Percentiles rank a stretch among this genome's conserved stretches.
phyloP scores from a whole-genome alignment of 257 asterid genomes.

The Jacaranda mimosifolia region DNA sequence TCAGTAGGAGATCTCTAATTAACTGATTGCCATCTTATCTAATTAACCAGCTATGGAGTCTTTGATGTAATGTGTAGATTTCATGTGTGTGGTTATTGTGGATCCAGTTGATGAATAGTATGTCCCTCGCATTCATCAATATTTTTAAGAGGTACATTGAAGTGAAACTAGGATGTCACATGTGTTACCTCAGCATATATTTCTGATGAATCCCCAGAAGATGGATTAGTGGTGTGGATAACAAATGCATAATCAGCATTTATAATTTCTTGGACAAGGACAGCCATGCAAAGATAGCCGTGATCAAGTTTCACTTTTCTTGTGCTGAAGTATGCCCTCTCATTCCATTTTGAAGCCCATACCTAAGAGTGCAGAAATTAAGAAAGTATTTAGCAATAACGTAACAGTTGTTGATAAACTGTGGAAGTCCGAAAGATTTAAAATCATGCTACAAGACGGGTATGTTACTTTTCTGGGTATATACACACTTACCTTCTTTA shows the following conservation, averaged over 20 bases:
- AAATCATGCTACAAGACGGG: neutral
- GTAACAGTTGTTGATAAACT: conserved; percentile 2
- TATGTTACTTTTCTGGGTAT: conserved; percentile 6
- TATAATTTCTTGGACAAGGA: conserved; percentile 96
- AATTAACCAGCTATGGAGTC: neutral
- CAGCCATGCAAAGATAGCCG: conserved; percentile 97
- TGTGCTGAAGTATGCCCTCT: conserved; percentile 98
- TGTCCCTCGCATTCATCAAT: neutral
- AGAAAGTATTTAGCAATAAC: conserved; percentile 1
- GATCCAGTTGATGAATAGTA: conserved; percentile 20
- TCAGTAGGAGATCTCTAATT: conserved; percentile 10
- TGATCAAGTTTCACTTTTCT: conserved; percentile 95
- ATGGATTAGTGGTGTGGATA: conserved; percentile 97
- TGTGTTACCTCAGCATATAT: conserved; percentile 88
- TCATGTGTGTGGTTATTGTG: conserved; percentile 19
- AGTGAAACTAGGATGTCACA: conserved; percentile 23
- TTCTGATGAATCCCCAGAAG: conserved; percentile 92
- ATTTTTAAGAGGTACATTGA: neutral
- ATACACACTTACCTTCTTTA: conserved; percentile 72
- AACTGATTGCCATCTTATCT: neutral
- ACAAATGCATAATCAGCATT: conserved; percentile 99
- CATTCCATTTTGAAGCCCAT: conserved; percentile 99
- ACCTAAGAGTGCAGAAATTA: conserved; percentile 56
- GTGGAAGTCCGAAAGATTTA: conserved; percentile 15
- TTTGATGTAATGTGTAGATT: neutral